Conservation (phyloP, 345 rosid species). For the Orychophragmus violaceus region DNA sequence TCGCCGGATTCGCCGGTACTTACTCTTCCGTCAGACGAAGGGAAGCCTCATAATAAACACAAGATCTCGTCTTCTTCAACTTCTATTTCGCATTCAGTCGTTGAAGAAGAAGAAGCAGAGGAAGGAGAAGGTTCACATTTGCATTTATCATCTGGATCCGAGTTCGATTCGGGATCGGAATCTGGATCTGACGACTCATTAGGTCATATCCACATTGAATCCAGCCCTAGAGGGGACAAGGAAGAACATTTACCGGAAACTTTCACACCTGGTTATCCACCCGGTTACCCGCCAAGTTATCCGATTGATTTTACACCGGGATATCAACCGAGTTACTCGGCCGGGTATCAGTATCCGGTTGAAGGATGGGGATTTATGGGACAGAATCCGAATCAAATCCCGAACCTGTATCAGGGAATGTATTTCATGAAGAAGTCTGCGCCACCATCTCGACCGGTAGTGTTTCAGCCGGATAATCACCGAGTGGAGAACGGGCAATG, state of each 20-base stretch:
- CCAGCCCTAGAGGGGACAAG: conserved; percentile 29
- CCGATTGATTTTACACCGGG: conserved; percentile 27
- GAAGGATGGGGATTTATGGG: conserved; percentile 41
- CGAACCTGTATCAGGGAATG: conserved; percentile 28
- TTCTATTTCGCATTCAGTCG: conserved; percentile 53
- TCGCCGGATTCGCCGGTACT: conserved; percentile 56
- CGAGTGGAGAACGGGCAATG: conserved; percentile 25
- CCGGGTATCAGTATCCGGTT: conserved; percentile 9
- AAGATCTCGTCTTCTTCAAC: conserved; percentile 47
- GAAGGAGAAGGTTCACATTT: conserved; percentile 54
- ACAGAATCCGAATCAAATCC: conserved; percentile 14
- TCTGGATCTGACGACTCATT: conserved; percentile 31
- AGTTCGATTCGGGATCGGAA: conserved; percentile 43
- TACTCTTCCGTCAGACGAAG: conserved; percentile 69
- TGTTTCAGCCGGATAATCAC: conserved; percentile 55
- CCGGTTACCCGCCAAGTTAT: conserved; percentile 29
- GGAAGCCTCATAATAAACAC: conserved; percentile 31
- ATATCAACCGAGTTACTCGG: conserved; percentile 27
- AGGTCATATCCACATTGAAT: conserved; percentile 50
- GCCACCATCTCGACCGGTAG: conserved; percentile 54
- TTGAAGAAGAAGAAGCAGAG: conserved; percentile 26
- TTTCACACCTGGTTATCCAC: conserved; percentile 15
- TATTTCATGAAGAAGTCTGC: conserved; percentile 75
- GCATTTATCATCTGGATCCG: conserved; percentile 61
- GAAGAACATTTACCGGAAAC: conserved; percentile 18